Base-by-base conservation (phyloP, 2,329 filamentous ascomycete species). In the Dendryphion nanum region DNA sequence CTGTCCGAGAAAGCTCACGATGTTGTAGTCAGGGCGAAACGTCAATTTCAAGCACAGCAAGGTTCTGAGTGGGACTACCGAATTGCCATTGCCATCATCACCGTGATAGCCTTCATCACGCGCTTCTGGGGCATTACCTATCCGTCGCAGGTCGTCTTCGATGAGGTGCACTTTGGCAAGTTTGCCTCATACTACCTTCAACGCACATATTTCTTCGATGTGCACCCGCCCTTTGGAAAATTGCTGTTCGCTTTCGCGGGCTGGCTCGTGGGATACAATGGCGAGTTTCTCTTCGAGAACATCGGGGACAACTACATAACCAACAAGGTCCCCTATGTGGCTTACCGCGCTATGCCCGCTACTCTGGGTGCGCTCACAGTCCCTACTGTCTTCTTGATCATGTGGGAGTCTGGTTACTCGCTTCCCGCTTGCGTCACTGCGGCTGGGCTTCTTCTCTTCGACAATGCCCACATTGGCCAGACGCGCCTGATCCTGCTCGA, bases 371-470 rank as follows among this genome's bases (percentile, higher is more conserved):
- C 93, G 40, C 74, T 98, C 52, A 98, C 93, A 8, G 89, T 98
- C 35, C 86, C 90, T n/a, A 86, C 91, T 33, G 83, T 88, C 40
- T 98, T 95, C 69, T 72, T 95, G 64, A 98, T 95, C 68, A 98
- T 98, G 93, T 98, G 93, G 93, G 93, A 98, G 71, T 97, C 93
- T 34, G 93, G 90, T 47, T 98, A 98, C 71, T 95, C 89, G 49
- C 76, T 98, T 29, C 93, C 93, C 8, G 93, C 93, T 40, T 95
- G 88, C 64, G 74, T 97, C 38, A 76, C 96, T 40, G 89, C 93
- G 5, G 81, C 93, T 26, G 82, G 86, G 18, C 75, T 98, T 23
- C 77, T 98, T 48, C 83, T 98, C 30, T 87, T 98, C 57, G 93
- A 98, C 73, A 98, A 98, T 60, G 93, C 91, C 41, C 93, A 98